Percentiles rank a stretch among this genome's conserved stretches.
Evolutionary conservation across 306 rosid genomes (phyloP).

Genomic region (Corylus heterophylla): DNA sequence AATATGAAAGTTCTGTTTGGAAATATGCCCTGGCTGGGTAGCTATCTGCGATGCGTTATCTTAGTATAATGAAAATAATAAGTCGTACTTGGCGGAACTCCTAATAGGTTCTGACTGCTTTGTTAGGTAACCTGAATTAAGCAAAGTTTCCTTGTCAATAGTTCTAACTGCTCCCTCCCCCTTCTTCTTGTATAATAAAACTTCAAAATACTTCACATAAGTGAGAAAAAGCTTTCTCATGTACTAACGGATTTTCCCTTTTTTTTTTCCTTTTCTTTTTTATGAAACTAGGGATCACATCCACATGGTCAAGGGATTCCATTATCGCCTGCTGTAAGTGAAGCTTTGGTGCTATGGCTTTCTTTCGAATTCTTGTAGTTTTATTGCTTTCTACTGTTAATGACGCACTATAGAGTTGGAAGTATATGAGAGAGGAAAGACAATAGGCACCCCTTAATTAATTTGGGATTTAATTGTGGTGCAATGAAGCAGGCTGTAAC

Average conservation of each 20-base stretch:
- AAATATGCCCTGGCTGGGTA: not conserved
- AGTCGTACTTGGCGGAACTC: slow-evolving; percentile 17
- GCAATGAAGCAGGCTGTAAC: slow-evolving; percentile 56
- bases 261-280: not conserved
- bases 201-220: not conserved
- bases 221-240: slow-evolving; percentile 7
- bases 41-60: not conserved
- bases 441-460: not conserved
- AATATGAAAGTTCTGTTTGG: slow-evolving; percentile 5
- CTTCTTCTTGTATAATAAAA: not conserved
- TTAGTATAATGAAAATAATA: slow-evolving; percentile 1
- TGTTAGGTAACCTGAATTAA: not conserved
- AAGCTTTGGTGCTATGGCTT: slow-evolving; percentile 16
- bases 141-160: not conserved
- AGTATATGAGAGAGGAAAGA: not conserved
- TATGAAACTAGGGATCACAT: slow-evolving; percentile 53
- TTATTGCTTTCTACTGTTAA: not conserved
- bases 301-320: slow-evolving; percentile 73
- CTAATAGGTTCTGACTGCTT: not conserved
- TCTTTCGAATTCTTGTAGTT: slow-evolving; percentile 1
- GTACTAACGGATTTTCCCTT: slow-evolving; percentile 23
- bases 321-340: slow-evolving; percentile 75
- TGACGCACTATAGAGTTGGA: not conserved
- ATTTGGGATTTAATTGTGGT: slow-evolving; percentile 27
- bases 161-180: slow-evolving; percentile 9